A percentile compares a stretch with the other conserved stretches of the same genome.
These are phyloP conservation scores for Decorospora gaudefroyi DNA, from an alignment of 2,329 filamentous ascomycete species.

Conservation along the genomic window DNA sequence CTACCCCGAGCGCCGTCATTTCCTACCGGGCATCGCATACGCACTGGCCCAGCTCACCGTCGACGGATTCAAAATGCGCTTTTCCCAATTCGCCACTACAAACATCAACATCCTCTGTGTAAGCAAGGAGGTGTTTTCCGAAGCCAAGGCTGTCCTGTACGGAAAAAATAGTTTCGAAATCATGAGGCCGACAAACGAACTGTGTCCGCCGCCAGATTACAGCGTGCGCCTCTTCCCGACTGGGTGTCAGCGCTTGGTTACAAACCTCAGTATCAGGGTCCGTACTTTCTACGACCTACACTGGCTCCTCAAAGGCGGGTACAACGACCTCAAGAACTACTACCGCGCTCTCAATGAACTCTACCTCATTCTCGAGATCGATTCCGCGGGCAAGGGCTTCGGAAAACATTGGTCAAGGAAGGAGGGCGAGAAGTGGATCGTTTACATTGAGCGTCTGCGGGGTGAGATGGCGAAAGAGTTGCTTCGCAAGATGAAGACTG, in stretches of 20 bases:
- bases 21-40: slow-evolving; percentile 34
- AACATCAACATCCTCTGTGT: slow-evolving; percentile 42
- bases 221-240: slow-evolving; percentile 28
- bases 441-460: slow-evolving; percentile 27
- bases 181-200: slow-evolving; percentile 25
- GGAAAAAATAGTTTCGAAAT: slow-evolving; percentile 47
- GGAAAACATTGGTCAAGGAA: slow-evolving; percentile 20
- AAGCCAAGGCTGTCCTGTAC: slow-evolving; percentile 51
- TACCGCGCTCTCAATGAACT: slow-evolving; percentile 28
- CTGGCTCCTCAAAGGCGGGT: slow-evolving; percentile 28
- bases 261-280: slow-evolving; percentile 27
- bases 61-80: slow-evolving; percentile 21
- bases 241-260: slow-evolving; percentile 23
- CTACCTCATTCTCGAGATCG: slow-evolving; percentile 32
- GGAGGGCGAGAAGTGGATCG: slow-evolving; percentile 22
- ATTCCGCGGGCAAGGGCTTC: slow-evolving; percentile 17
- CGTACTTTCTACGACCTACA: slow-evolving; percentile 27
- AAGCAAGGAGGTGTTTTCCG: slow-evolving; percentile 47
- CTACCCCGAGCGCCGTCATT: slow-evolving; percentile 21
- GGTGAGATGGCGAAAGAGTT: slow-evolving; percentile 17
- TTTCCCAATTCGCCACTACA: slow-evolving; percentile 17
- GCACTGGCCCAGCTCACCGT: slow-evolving; percentile 23
- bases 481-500: slow-evolving; percentile 3
- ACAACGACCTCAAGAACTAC: slow-evolving; percentile 24
- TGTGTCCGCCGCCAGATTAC: slow-evolving; percentile 27